Evolutionary conservation across 768 basidiomycete species (phyloP), one percentile per base, ranked within the genome.

Genomic region (Boletus tomentosulus): DNA sequence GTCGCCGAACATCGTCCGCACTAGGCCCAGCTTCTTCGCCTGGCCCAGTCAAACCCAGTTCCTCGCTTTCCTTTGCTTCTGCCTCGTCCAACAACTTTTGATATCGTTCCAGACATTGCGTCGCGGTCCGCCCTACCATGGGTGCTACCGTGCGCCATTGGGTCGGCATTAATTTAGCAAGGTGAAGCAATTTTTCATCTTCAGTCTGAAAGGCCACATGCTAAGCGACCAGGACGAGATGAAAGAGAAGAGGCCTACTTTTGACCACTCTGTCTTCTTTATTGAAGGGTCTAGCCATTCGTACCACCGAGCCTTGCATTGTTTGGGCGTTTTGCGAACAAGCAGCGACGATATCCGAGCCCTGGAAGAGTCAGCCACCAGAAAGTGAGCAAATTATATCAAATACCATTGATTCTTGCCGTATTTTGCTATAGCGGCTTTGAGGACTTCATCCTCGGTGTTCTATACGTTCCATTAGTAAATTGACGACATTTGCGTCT

Each of bases 221-320:
- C 13, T 28, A 43, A 53, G 8, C 54, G 45, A 45, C 10, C 31
- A 9, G 16, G 9, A 45, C 33, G 0, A 27, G 16, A 4, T 16
- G 11, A 38, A 7, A 13, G 19, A 15, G 34, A 19, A 15, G 19
- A 15, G 11, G 15, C 79, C 45, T 55, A 87, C 94, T 76, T 98
- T 98, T 44, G 95, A 97, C 97, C 97, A 99, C 71, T 98, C 97
- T 16, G 96, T 98, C 78, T 99, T 99, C 74, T 98, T 98, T 73
- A 98, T 99, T 48, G 93, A 95, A 6, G 97, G 97, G 74, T 99
- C 97, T 46, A 98, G 76, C 97, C 97, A 98, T 74, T 98, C 96
- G 67, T 96, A 98, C 96, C 96, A 98, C 38, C 93, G 89, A 1
- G 92, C 92, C 72, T 99, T 99, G 78, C 97, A 99, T 76, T 99